Conservation (phyloP, 2,329 filamentous ascomycete genomes). For the Apiospora sp. region DNA sequence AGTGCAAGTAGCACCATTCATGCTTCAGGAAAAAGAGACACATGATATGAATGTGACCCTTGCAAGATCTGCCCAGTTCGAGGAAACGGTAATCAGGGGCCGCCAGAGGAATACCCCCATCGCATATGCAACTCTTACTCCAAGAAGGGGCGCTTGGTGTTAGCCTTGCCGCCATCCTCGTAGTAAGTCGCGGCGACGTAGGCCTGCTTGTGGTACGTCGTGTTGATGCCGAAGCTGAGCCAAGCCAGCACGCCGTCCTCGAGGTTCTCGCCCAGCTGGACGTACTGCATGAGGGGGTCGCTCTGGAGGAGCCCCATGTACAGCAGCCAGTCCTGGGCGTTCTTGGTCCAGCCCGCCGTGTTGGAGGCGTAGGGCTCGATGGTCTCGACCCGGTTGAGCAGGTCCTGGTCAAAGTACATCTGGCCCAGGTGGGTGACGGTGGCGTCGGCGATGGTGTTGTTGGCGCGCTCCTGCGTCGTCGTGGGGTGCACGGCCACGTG, state of each 20-base stretch:
- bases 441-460: constrained; percentile 58
- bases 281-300: constrained; percentile 52
- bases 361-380: constrained; percentile 53
- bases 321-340: constrained; percentile 21
- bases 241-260: constrained; percentile 58
- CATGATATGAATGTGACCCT: not conserved
- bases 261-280: constrained; percentile 58
- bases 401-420: constrained; percentile 68
- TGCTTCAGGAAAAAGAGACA: not conserved
- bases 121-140: not conserved
- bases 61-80: not conserved
- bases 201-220: constrained; percentile 29
- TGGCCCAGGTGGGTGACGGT: constrained; percentile 68
- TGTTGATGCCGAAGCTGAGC: constrained; percentile 56
- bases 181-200: constrained; percentile 35
- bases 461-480: constrained; percentile 43
- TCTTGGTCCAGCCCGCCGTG: constrained; percentile 47
- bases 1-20: not conserved
- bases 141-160: not conserved
- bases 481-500: constrained; percentile 56
- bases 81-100: not conserved
- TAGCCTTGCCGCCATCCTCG: constrained; percentile 34
- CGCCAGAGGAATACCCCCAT: not conserved
- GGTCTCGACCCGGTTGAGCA: constrained; percentile 57
- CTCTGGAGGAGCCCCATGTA: not conserved